A percentile compares a stretch with the other conserved stretches of the same genome.
These are phyloP conservation scores for Lentinula novae-zelandiae DNA, from an alignment of 1,284 basidiomycete genomes.

Conservation along the genomic window DNA sequence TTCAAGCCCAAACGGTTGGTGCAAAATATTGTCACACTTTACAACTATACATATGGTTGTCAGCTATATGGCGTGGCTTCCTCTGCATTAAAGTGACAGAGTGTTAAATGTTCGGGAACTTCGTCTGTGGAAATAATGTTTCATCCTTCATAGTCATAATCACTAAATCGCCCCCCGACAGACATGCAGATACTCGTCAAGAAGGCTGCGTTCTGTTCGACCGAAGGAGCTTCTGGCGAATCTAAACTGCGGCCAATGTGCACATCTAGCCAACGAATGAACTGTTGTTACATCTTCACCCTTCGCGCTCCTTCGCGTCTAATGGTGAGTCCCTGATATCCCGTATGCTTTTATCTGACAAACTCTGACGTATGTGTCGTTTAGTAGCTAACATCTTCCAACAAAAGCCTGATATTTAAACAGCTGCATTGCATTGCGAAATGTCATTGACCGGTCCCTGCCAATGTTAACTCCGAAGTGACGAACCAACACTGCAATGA, in stretches of 20 bases:
- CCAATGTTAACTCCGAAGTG: neutral
- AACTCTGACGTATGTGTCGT: neutral
- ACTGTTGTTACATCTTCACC: no score
- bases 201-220: neutral
- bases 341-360: neutral
- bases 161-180: neutral
- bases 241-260: neutral
- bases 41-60: neutral
- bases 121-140: neutral
- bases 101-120: neutral
- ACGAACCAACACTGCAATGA: neutral
- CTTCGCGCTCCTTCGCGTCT: neutral
- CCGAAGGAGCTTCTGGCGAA: neutral
- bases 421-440: neutral
- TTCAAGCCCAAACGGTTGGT: neutral
- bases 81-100: neutral
- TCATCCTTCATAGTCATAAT: neutral
- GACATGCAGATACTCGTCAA: neutral
- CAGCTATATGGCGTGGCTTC: neutral
- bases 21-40: neutral
- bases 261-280: neutral
- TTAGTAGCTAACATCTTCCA: neutral
- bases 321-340: neutral
- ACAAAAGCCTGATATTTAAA: neutral
- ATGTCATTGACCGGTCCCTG: neutral